phyloP scores from a whole-genome alignment of 2,329 filamentous ascomycete species.

The Penicillium sp. region DNA sequence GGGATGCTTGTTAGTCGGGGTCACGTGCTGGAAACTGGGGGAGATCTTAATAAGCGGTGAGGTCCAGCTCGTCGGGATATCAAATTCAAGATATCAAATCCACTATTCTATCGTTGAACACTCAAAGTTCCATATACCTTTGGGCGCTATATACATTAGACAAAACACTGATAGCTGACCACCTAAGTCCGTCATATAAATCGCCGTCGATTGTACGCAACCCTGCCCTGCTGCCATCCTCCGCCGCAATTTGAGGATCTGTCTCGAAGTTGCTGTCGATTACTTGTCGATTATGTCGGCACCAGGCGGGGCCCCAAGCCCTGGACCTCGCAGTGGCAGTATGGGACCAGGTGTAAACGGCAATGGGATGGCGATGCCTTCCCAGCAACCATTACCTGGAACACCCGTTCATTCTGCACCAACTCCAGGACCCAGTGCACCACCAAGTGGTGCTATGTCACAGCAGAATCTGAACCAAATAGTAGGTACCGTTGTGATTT shows the following conservation, averaged over 20 bases:
- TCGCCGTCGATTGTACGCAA: neutral
- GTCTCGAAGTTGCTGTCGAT: neutral
- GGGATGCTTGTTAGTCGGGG: neutral
- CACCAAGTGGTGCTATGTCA: slow-evolving; percentile 55
- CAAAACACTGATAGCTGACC: neutral
- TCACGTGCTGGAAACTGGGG: slow-evolving; percentile 17
- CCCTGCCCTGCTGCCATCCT: neutral
- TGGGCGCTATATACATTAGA: neutral
- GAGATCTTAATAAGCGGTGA: slow-evolving; percentile 16
- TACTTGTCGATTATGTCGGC: slow-evolving; percentile 39
- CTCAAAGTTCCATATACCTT: neutral
- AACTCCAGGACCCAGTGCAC: slow-evolving; percentile 37
- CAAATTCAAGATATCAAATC: slow-evolving; percentile 21
- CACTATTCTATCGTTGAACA: slow-evolving; percentile 9
- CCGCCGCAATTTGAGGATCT: neutral
- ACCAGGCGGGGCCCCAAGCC: slow-evolving; percentile 47
- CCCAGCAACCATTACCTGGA: slow-evolving; percentile 48
- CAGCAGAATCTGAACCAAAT: slow-evolving; percentile 95
- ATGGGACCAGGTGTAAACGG: slow-evolving; percentile 44
- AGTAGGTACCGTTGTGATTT: slow-evolving; percentile 57
- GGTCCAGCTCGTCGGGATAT: slow-evolving; percentile 18
- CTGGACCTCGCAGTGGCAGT: slow-evolving; percentile 49
- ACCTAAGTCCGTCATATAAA: neutral
- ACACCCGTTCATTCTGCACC: slow-evolving; percentile 48
- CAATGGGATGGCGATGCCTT: slow-evolving; percentile 46